Evolutionary conservation across 1,284 basidiomycete species (phyloP).

Genomic region (Polyporus tsugae): DNA sequence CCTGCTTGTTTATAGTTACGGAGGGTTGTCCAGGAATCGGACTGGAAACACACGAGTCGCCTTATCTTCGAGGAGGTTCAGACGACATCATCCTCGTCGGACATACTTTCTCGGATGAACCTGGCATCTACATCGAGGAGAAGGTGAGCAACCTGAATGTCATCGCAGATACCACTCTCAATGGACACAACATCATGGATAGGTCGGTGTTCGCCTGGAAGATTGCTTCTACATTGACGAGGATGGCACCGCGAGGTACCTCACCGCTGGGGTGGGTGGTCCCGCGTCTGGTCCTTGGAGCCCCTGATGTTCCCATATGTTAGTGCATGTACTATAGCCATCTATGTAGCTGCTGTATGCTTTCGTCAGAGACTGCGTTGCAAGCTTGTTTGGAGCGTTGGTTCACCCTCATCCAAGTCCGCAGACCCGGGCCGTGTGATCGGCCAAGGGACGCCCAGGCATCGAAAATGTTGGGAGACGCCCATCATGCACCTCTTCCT

Average conservation of each 20-base stretch:
- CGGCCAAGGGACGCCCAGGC: neutral
- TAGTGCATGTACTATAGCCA: neutral
- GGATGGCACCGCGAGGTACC: slow-evolving; percentile 59
- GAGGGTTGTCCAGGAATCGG: slow-evolving; percentile 70
- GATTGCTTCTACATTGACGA: slow-evolving; percentile 81
- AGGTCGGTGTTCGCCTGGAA: slow-evolving; percentile 82
- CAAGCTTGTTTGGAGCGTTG: too few relatives aligned
- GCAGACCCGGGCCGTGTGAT: neutral
- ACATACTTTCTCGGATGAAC: slow-evolving; percentile 85
- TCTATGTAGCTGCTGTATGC: neutral
- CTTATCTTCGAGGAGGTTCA: slow-evolving; percentile 80
- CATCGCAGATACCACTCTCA: neutral
- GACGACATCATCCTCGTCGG: slow-evolving; percentile 64
- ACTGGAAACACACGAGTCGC: slow-evolving; percentile 82
- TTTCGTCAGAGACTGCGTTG: neutral
- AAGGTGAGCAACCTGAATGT: slow-evolving; percentile 52
- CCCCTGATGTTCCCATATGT: slow-evolving; percentile 45
- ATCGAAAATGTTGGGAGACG: slow-evolving; percentile 1
- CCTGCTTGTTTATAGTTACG: neutral
- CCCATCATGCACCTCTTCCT: neutral
- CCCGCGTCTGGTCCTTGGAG: slow-evolving; percentile 60
- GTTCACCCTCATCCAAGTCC: too few relatives aligned
- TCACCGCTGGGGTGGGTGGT: slow-evolving; percentile 72
- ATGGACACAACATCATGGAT: slow-evolving; percentile 3
- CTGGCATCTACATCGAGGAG: slow-evolving; percentile 83